Conservation (phyloP, 805 yeast genomes). For the Yamadazyma akitaensis region DNA sequence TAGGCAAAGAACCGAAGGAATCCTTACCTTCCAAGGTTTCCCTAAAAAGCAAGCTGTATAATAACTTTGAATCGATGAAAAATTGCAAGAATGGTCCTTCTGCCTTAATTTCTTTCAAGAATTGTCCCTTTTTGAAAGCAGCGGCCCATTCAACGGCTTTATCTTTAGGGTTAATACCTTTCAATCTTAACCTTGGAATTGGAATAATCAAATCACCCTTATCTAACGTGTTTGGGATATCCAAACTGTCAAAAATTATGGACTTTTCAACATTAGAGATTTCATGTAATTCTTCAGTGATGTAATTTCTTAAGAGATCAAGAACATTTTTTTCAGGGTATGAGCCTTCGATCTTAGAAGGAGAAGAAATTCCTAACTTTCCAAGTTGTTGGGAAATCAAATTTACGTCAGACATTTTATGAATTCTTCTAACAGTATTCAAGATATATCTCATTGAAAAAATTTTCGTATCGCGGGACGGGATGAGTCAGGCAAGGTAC, state of each 20-base stretch:
- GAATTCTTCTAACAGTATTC: slow-evolving; percentile 11
- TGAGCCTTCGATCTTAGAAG: slow-evolving; percentile 53
- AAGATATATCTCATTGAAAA: slow-evolving; percentile 13
- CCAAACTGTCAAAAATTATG: slow-evolving; percentile 79
- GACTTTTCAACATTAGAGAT: slow-evolving; percentile 69
- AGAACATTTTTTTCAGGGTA: slow-evolving; percentile 76
- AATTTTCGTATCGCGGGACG: slow-evolving; percentile 6
- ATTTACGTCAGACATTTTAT: slow-evolving; percentile 17
- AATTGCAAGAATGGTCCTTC: slow-evolving; percentile 92
- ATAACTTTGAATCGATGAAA: slow-evolving; percentile 64
- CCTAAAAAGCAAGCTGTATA: slow-evolving; percentile 66
- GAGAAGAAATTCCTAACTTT: slow-evolving; percentile 38
- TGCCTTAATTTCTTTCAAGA: slow-evolving; percentile 66
- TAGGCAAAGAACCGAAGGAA: slow-evolving; percentile 69
- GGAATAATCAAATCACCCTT: slow-evolving; percentile 94
- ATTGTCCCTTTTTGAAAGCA: slow-evolving; percentile 70
- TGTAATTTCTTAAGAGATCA: slow-evolving; percentile 87
- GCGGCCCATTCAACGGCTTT: slow-evolving; percentile 71
- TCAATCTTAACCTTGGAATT: slow-evolving; percentile 76
- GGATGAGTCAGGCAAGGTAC: neutral
- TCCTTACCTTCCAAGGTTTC: slow-evolving; percentile 60
- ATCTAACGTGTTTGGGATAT: slow-evolving; percentile 79
- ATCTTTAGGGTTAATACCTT: slow-evolving; percentile 79
- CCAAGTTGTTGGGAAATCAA: slow-evolving; percentile 33
- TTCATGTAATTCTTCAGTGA: slow-evolving; percentile 70